Evolutionary conservation across 768 basidiomycete species (phyloP), one percentile per base, ranked within the genome.

Genomic region (Multifurca ochricompacta): DNA sequence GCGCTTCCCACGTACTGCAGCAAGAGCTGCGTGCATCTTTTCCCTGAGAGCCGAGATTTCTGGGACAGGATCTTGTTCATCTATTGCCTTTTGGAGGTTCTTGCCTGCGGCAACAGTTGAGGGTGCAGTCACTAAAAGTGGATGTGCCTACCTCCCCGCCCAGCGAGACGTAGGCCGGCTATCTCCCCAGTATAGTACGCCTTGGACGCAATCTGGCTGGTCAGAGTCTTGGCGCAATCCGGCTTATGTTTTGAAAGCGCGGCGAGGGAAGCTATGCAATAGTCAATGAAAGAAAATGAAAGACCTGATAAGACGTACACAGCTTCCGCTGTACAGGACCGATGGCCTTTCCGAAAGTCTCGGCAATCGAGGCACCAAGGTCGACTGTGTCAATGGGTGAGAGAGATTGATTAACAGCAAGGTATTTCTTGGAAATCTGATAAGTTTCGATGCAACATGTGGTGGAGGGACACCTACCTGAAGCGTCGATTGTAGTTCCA

Each of bases 171-270:
- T 44, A 91, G 75, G 31, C 92, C 92, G 32, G 85, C 87, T 6
- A 82, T 82, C 68, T 97, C 92, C 25, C 93, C 93, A 19, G 80
- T 76, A 64, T 83, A 97, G 66, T 91, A 92, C n/a, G 83, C 83
- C 65, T 95, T 95, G 36, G 87, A 85, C 0, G 91, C 86, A 52
- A 96, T 80, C 64, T 97, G 90, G 59, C 85, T 88, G 0, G 88
- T 77, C 39, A 98, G 75, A 1, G 79, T 74, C 66, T 89, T 90
- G 8, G 94, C 80, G 19, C 83, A 81, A 66, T 99, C 95, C 4
- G 84, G 78, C 59, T 83, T 82, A 78, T 84, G 83, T 47, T 72
- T 75, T 0, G 79, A 78, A 32, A 83, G 66, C 1, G 70, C 66
- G 35, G 77, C 72, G 39, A 87, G 66, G 0, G 79, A 83, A 27